Evolutionary conservation across 164 flowering plant genomes (phyloP).

Genomic region (Chimonanthus praecox): DNA sequence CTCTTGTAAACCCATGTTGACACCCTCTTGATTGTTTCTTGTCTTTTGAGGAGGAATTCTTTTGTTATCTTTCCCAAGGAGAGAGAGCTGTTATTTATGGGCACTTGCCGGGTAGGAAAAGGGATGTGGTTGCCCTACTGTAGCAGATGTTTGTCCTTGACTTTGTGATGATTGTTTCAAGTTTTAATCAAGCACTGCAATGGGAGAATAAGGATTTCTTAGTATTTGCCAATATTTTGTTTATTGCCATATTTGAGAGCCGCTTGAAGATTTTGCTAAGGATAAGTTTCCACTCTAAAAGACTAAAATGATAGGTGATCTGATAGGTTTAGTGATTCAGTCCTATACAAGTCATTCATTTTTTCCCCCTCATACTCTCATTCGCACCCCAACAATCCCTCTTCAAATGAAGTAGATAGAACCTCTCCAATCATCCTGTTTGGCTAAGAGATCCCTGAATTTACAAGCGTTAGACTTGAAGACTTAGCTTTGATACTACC

Average conservation of each 20-base stretch:
- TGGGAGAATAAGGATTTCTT: background rate
- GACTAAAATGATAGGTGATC: no score
- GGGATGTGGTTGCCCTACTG: background rate
- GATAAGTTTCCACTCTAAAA: background rate
- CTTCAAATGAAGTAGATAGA: no score
- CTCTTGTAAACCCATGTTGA: conserved; percentile 76
- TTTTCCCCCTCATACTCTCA: background rate
- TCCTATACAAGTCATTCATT: no score
- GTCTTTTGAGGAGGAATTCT: background rate
- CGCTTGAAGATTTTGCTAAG: background rate
- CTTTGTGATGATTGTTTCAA: background rate
- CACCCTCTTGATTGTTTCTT: conserved; percentile 38
- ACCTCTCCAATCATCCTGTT: no score
- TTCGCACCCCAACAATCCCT: background rate
- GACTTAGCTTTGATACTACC: no score
- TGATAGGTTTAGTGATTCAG: no score
- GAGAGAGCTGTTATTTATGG: conserved; percentile 29
- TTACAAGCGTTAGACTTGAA: no score
- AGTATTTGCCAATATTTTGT: background rate
- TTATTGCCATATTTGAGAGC: background rate
- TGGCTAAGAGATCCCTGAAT: no score
- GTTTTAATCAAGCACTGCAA: no score
- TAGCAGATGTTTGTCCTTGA: background rate
- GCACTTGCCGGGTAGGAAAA: conserved; percentile 6
- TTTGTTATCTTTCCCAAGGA: conserved; percentile 3